Evolutionary conservation across 768 basidiomycete genomes (phyloP), one percentile per base, ranked within the genome.

Genomic region (Termitomyces sp.): DNA sequence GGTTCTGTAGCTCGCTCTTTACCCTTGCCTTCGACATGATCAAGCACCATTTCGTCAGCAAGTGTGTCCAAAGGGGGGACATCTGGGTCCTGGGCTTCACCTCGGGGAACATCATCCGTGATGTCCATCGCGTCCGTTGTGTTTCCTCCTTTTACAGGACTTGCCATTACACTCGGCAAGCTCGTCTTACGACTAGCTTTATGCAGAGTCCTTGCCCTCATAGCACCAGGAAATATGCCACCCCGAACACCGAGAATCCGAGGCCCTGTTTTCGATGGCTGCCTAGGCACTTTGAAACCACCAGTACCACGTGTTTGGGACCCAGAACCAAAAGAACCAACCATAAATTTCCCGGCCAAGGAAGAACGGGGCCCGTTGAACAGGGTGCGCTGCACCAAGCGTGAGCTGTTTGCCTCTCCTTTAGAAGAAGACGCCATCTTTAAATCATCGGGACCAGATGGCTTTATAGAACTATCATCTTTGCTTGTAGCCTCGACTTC

Each of bases 131-230:
- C 46, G 5, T 60, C 54, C 24, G 39, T 48, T n/a, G 33, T 24
- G 33, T 58, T 65, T 13, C 66, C 67, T 16, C 77, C 78, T 68
- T 82, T 82, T 9, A 79, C 74, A 31, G 81, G 81, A 61, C 80
- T 81, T 22, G 71, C 79, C 57, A 76, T 71, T 5, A 82, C 79
- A 59, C 71, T 76, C 0, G 81, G 77, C 50, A 82, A 66, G 37
- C 69, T 72, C 3, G 79, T 71, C 61, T 80, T 80, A 62, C 75
- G 75, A 61, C 81, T 81, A n/a, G 69, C 76, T 59, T 75, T 77
- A 18, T 63, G 68, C 31, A 70, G 64, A 3, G 63, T 62, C 29
- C 75, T 68, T 24, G 70, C 64, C 28, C 63, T 56, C 28, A 65
- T 66, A 44, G 69, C 71, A 36, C 56, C 58, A 42, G 58, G 33